phyloP scores from a whole-genome alignment of 192 early-diverging fungal species.

The Coemansia sp. region DNA sequence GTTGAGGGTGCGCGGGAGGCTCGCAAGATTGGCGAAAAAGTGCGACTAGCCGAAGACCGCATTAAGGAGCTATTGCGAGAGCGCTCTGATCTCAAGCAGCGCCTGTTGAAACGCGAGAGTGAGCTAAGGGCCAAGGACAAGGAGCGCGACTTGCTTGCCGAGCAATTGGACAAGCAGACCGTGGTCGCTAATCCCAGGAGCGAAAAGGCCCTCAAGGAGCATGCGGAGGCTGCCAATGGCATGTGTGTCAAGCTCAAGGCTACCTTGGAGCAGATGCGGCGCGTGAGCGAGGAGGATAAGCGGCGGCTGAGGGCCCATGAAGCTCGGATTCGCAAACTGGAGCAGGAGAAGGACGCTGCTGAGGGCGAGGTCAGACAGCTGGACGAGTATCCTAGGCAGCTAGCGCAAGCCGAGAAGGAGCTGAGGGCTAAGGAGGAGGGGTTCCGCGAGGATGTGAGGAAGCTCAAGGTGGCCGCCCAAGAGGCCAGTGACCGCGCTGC shows the following conservation, averaged over 20 bases:
- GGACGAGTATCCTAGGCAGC: conserved; percentile 27
- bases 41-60: conserved; percentile 22
- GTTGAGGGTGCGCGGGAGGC: conserved; percentile 14
- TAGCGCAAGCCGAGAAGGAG: conserved; percentile 19
- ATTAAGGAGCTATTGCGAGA: conserved; percentile 36
- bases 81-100: conserved; percentile 26
- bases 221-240: conserved; percentile 27
- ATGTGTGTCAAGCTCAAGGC: conserved; percentile 27
- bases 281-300: conserved; percentile 23
- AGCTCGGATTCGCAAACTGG: conserved; percentile 26
- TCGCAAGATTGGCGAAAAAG: conserved; percentile 21
- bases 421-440: conserved; percentile 33
- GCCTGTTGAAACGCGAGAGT: conserved; percentile 18
- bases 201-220: conserved; percentile 31
- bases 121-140: conserved; percentile 34
- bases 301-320: conserved; percentile 27
- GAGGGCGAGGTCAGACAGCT: conserved; percentile 24
- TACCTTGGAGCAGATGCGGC: conserved; percentile 22
- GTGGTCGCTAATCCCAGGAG: conserved; percentile 16
- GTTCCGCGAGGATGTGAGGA: conserved; percentile 28
- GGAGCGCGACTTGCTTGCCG: conserved; percentile 18
- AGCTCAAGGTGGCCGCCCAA: conserved; percentile 25
- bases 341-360: conserved; percentile 27
- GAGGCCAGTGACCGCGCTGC: conserved; percentile 36
- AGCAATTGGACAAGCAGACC: conserved; percentile 26